phyloP scores from a whole-genome alignment of 108 stramenopile genomes.

The Cyclostephanos invisitatus region DNA sequence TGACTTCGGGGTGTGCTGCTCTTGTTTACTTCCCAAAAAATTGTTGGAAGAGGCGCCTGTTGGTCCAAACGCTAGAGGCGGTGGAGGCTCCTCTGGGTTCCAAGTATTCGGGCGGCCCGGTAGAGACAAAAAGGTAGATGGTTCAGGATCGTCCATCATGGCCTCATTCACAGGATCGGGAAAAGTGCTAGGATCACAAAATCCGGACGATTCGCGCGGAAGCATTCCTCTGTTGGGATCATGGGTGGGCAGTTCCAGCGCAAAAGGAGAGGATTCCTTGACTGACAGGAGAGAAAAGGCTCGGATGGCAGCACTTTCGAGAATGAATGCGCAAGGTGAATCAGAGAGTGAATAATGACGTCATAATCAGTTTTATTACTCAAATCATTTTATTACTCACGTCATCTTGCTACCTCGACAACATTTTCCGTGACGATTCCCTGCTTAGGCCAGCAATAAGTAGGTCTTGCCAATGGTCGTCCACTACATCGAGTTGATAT shows the following conservation, averaged over 20 bases:
- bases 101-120: constrained; percentile 53
- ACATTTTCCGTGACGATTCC: background rate
- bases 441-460: constrained; percentile 1
- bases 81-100: constrained; percentile 25
- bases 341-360: constrained; percentile 33
- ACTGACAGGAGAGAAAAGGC: constrained; percentile 83
- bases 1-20: constrained; percentile 75
- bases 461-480: background rate
- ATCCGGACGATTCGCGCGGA: constrained; percentile 14
- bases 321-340: constrained; percentile 54
- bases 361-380: constrained; percentile 2
- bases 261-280: constrained; percentile 52
- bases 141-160: constrained; percentile 20
- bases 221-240: constrained; percentile 41
- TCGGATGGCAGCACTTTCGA: constrained; percentile 76
- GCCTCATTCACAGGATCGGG: constrained; percentile 61
- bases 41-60: constrained; percentile 82
- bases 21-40: constrained; percentile 81
- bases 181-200: constrained; percentile 44
- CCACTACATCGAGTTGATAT: background rate
- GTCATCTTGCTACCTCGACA: background rate
- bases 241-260: constrained; percentile 28
- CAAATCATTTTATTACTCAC: background rate
- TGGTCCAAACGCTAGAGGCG: constrained; percentile 50
- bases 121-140: constrained; percentile 40